phyloP scores from a whole-genome alignment of 106 monocot species.

The Phalaenopsis equestris region DNA sequence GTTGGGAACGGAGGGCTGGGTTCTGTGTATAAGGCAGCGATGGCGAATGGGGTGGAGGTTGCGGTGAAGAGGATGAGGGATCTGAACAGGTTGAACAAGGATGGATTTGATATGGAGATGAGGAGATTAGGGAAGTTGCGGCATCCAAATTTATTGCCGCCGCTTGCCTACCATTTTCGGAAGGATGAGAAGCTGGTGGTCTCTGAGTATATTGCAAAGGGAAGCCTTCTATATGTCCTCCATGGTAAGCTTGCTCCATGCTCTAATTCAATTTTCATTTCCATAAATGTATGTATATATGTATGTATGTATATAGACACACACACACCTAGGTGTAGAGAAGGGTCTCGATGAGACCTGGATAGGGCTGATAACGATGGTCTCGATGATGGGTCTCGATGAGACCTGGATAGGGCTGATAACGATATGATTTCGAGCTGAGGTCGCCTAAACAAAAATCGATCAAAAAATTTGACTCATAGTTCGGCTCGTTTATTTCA shows the following conservation, averaged over 20 bases:
- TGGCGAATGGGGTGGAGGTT: constrained; percentile 22
- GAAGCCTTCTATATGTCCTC: constrained; percentile 49
- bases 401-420: too few relatives aligned
- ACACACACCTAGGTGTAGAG: too few relatives aligned
- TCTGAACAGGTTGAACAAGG: constrained; percentile 28
- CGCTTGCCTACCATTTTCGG: constrained; percentile 52
- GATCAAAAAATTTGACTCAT: too few relatives aligned
- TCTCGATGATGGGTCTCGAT: too few relatives aligned
- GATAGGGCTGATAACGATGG: too few relatives aligned
- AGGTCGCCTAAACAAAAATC: too few relatives aligned
- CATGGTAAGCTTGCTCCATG: constrained; percentile 31
- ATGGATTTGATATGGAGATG: constrained; percentile 45
- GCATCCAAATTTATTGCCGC: constrained; percentile 50
- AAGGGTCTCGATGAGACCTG: too few relatives aligned
- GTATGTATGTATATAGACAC: too few relatives aligned
- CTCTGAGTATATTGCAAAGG: constrained; percentile 44
- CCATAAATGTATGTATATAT: too few relatives aligned
- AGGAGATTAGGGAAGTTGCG: constrained; percentile 28
- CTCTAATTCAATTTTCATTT: too few relatives aligned
- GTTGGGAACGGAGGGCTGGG: constrained; percentile 50
- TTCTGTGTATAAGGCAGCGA: constrained; percentile 43
- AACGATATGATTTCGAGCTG: too few relatives aligned
- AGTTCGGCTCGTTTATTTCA: too few relatives aligned
- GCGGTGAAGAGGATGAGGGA: constrained; percentile 58
- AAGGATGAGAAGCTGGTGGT: constrained; percentile 70